These are phyloP conservation scores for Apophysomyces ossiformis DNA, from an alignment of 371 early-diverging fungal genomes.

Conservation along the genomic window DNA sequence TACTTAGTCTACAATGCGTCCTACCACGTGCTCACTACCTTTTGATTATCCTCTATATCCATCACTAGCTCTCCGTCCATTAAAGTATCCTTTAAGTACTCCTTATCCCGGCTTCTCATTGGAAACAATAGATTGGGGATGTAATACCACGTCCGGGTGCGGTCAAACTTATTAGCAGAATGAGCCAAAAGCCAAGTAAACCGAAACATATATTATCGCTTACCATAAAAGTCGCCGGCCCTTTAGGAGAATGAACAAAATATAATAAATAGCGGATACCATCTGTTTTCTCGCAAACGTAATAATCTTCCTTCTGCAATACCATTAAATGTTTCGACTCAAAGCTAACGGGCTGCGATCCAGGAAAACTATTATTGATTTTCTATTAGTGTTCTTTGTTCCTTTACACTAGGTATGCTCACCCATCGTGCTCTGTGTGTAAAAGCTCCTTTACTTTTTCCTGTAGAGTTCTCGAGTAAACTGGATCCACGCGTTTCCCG, in stretches of 20 bases:
- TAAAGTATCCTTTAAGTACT: constrained; percentile 73
- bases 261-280: constrained; percentile 81
- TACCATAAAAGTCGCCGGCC: constrained; percentile 70
- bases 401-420: constrained; percentile 12
- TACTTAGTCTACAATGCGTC: constrained; percentile 9
- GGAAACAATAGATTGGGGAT: constrained; percentile 68
- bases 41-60: constrained; percentile 57
- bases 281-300: constrained; percentile 91
- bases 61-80: constrained; percentile 81
- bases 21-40: background rate
- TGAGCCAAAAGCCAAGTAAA: background rate
- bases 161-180: constrained; percentile 61
- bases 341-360: constrained; percentile 88
- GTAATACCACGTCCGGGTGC: constrained; percentile 68
- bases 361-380: constrained; percentile 74
- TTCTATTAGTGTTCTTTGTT: background rate
- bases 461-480: constrained; percentile 48
- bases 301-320: constrained; percentile 82
- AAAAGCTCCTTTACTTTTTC: constrained; percentile 47
- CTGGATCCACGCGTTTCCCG: constrained; percentile 57
- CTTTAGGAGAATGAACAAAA: constrained; percentile 57
- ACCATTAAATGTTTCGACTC: constrained; percentile 64
- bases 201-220: constrained; percentile 8
- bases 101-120: constrained; percentile 52
- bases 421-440: constrained; percentile 46